These are phyloP conservation scores for Durotheca rogersii DNA, from an alignment of 495 filamentous ascomycete species.

Conservation along the genomic window DNA sequence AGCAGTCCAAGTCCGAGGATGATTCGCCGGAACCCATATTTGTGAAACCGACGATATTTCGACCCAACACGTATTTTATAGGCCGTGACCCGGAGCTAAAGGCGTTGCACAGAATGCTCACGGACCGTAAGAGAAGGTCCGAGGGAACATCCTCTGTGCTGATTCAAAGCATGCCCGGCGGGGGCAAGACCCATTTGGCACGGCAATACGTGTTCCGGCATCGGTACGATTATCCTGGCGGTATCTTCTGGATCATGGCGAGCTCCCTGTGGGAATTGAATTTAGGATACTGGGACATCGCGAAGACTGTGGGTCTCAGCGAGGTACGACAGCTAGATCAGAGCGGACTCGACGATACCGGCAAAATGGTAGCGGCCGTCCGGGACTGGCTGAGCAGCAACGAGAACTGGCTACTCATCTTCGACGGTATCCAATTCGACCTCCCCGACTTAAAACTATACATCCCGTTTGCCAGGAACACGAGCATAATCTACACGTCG, in stretches of 20 bases:
- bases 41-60: slow-evolving; percentile 72
- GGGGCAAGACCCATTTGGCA: slow-evolving; percentile 80
- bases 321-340: slow-evolving; percentile 39
- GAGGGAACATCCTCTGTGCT: slow-evolving; percentile 68
- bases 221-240: slow-evolving; percentile 65
- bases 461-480: slow-evolving; percentile 67
- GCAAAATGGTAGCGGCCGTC: slow-evolving; percentile 60
- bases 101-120: slow-evolving; percentile 67
- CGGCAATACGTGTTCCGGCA: slow-evolving; percentile 76
- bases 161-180: slow-evolving; percentile 71
- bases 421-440: slow-evolving; percentile 73
- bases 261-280: slow-evolving; percentile 63
- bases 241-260: slow-evolving; percentile 78
- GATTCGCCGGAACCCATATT: slow-evolving; percentile 50
- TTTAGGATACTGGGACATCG: slow-evolving; percentile 74
- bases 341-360: slow-evolving; percentile 47
- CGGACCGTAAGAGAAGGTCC: slow-evolving; percentile 60
- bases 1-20: slow-evolving; percentile 33
- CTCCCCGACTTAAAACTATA: slow-evolving; percentile 63
- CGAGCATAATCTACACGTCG: slow-evolving; percentile 76
- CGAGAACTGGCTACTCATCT: slow-evolving; percentile 72
- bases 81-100: slow-evolving; percentile 71
- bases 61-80: slow-evolving; percentile 74
- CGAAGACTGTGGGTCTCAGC: slow-evolving; percentile 60
- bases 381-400: slow-evolving; percentile 68